phyloP scores from a whole-genome alignment of 2,329 filamentous ascomycete genomes.

The Cladosporium austrohemisphaericum region DNA sequence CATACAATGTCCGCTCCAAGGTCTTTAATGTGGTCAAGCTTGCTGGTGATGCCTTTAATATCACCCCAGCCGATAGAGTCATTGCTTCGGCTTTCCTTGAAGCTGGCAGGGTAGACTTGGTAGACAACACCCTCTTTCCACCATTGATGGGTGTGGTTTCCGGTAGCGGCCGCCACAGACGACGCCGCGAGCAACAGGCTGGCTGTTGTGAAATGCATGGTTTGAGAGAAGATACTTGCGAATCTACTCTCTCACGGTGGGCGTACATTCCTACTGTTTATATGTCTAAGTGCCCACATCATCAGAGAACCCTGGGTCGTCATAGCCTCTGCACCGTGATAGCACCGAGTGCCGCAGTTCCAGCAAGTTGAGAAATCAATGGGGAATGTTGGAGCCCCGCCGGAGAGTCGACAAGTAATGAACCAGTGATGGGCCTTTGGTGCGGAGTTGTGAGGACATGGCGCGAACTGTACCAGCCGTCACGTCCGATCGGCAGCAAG shows the following conservation, averaged over 20 bases:
- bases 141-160: constrained; percentile 28
- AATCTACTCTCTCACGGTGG: neutral
- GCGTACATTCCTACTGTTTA: neutral
- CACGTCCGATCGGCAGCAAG: no score
- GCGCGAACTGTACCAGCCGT: neutral
- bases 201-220: neutral
- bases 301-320: neutral
- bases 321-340: constrained; percentile 2
- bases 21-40: constrained; percentile 56
- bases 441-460: neutral
- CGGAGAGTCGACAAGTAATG: neutral
- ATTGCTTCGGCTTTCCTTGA: constrained; percentile 38
- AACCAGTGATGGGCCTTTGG: neutral
- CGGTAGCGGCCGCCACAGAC: neutral
- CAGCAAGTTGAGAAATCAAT: neutral
- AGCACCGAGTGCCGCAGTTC: neutral
- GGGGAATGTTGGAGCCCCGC: constrained; percentile 3
- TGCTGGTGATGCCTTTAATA: constrained; percentile 56
- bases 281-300: neutral
- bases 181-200: constrained; percentile 3
- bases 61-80: constrained; percentile 58
- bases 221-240: neutral
- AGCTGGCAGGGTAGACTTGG: constrained; percentile 42
- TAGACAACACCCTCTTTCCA: constrained; percentile 47
- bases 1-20: constrained; percentile 62